A percentile compares a stretch with the other conserved stretches of the same genome.
Evolutionary conservation across 805 yeast species (phyloP).

Genomic region (Metschnikowia anglica): DNA sequence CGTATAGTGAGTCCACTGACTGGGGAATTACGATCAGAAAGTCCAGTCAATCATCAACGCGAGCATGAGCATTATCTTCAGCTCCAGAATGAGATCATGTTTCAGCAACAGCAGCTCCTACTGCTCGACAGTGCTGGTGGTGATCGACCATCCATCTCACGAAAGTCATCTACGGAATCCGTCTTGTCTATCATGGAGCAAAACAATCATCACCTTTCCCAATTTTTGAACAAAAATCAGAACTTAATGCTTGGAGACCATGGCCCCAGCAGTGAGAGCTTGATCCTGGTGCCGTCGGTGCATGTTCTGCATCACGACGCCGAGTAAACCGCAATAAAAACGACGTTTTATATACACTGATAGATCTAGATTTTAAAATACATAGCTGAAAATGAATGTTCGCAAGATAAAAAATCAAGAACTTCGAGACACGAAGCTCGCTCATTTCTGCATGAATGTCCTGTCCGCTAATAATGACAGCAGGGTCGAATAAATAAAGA

Average conservation of each 20-base stretch:
- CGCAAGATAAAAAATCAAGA: background rate
- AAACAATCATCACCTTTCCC: conserved; percentile 13
- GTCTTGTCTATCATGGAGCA: conserved; percentile 18
- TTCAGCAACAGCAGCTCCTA: conserved; percentile 37
- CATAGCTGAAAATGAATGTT: too few relatives aligned
- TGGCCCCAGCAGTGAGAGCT: conserved; percentile 10
- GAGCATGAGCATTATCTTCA: conserved; percentile 39
- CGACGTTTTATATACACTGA: background rate
- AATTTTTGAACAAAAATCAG: conserved; percentile 19
- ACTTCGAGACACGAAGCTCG: too few relatives aligned
- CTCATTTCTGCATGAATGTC: too few relatives aligned
- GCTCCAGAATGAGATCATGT: conserved; percentile 38
- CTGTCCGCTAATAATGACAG: too few relatives aligned
- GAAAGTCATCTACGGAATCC: conserved; percentile 19
- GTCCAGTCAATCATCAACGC: conserved; percentile 20
- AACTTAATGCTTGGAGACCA: conserved; percentile 14
- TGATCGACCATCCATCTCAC: conserved; percentile 15
- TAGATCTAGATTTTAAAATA: background rate
- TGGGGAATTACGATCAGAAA: conserved; percentile 1
- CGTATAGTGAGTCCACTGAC: conserved; percentile 7
- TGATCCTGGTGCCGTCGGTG: conserved; percentile 18
- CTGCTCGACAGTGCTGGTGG: conserved; percentile 14
- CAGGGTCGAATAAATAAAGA: too few relatives aligned
- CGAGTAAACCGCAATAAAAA: background rate
- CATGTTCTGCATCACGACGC: conserved; percentile 17